Conservation (phyloP, 768 basidiomycete species). For the Xanthoconium purpureum region DNA sequence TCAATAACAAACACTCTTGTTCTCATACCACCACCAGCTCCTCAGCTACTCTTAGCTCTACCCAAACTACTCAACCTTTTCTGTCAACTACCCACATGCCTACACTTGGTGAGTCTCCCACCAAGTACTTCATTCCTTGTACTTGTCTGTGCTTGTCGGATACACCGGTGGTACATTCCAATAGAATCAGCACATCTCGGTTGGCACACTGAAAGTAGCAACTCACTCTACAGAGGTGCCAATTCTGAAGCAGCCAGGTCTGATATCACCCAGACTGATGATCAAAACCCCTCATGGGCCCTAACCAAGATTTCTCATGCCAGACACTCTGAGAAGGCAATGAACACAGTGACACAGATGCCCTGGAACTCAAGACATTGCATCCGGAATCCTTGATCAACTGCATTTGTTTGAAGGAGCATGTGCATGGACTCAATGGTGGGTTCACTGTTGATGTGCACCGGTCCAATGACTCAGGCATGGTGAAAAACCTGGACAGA, state of each 20-base stretch:
- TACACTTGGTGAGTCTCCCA: too few species aligned
- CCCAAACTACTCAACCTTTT: too few species aligned
- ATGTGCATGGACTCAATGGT: constrained; percentile 16
- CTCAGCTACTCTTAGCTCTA: too few species aligned
- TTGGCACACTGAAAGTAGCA: background rate
- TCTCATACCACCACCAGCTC: too few species aligned
- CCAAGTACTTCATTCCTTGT: too few species aligned
- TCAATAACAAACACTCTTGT: too few species aligned
- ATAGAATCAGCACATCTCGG: constrained; percentile 5
- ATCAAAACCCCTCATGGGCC: constrained; percentile 84
- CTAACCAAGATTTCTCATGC: constrained; percentile 93
- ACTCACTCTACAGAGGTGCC: constrained; percentile 95
- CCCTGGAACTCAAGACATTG: too few species aligned
- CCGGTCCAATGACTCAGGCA: constrained; percentile 36
- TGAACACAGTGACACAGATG: constrained; percentile 74
- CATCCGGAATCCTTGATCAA: constrained; percentile 32
- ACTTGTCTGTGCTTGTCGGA: too few species aligned
- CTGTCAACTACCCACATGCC: too few species aligned
- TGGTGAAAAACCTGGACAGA: constrained; percentile 45
- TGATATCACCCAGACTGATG: constrained; percentile 97
- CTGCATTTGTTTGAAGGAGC: constrained; percentile 27
- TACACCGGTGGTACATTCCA: too few species aligned
- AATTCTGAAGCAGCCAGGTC: constrained; percentile 99
- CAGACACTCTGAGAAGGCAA: constrained; percentile 98
- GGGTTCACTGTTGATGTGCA: constrained; percentile 38